phyloP scores from a whole-genome alignment of 164 flowering plant species.

The Macadamia integrifolia region DNA sequence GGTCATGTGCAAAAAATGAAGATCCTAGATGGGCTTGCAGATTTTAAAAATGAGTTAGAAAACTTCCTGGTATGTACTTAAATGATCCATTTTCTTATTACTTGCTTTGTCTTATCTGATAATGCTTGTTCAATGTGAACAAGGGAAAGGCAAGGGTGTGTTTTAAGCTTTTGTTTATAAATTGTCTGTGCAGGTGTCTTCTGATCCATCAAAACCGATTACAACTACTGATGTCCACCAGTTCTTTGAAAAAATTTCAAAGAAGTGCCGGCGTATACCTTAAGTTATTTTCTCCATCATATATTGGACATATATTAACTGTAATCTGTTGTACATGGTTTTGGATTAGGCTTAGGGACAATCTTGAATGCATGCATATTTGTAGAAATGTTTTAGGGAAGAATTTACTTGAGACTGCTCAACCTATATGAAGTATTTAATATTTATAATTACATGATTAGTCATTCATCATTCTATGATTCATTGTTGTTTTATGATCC shows the following conservation, averaged over 20 bases:
- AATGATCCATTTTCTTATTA: background rate
- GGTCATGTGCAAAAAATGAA: slow-evolving; percentile 89
- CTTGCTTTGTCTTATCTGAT: background rate
- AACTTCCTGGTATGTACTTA: slow-evolving; percentile 62
- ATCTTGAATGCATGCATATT: background rate
- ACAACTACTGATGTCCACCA: slow-evolving; percentile 79
- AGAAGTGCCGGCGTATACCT: slow-evolving; percentile 61
- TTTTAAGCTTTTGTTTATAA: background rate
- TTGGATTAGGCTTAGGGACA: background rate
- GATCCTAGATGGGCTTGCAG: slow-evolving; percentile 80
- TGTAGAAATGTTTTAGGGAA: background rate
- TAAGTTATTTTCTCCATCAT: slow-evolving; percentile 20
- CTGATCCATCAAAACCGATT: slow-evolving; percentile 71
- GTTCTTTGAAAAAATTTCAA: slow-evolving; percentile 86
- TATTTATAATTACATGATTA: background rate
- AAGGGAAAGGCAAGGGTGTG: background rate
- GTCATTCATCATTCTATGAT: background rate
- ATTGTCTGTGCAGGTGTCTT: slow-evolving; percentile 48
- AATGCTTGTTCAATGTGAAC: background rate
- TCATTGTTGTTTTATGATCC: background rate
- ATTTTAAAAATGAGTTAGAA: slow-evolving; percentile 68
- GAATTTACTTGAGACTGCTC: background rate
- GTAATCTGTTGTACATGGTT: slow-evolving; percentile 5
- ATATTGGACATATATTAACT: background rate
- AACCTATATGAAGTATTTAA: background rate